Percentiles rank a stretch among this genome's conserved stretches.
phyloP scores from a whole-genome alignment of 805 yeast genomes.

The Saccharomycopsis schoenii region DNA sequence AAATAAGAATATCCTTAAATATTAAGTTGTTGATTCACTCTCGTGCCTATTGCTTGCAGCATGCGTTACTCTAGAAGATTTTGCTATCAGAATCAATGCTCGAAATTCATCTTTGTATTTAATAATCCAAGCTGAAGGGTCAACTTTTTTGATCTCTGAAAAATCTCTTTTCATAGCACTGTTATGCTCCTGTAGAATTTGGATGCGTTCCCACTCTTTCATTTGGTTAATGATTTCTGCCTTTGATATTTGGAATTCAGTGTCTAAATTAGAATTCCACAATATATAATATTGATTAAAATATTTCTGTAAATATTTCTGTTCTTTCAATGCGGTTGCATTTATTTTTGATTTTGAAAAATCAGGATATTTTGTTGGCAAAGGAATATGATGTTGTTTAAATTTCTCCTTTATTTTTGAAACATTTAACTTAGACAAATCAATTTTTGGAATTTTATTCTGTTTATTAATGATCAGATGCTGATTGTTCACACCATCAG shows the following conservation, averaged over 20 bases:
- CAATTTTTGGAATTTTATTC: conserved; percentile 9
- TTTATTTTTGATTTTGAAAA: not conserved
- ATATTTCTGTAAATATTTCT: conserved; percentile 5
- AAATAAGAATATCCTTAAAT: not conserved
- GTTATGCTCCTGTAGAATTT: conserved; percentile 10
- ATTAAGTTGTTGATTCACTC: too few relatives aligned
- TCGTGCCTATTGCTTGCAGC: too few relatives aligned
- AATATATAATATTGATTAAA: conserved; percentile 10
- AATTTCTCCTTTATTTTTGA: conserved; percentile 13
- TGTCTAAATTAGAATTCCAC: conserved; percentile 16
- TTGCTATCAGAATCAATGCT: conserved; percentile 7
- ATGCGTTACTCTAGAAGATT: not conserved
- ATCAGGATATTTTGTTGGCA: not conserved
- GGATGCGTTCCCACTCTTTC: conserved; percentile 14
- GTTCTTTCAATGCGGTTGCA: not conserved
- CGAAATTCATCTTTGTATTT: conserved; percentile 9
- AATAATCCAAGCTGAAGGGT: conserved; percentile 5
- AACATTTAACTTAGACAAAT: not conserved
- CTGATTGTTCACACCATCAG: not conserved
- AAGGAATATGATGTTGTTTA: conserved; percentile 4
- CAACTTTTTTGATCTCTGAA: not conserved
- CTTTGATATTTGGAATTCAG: conserved; percentile 6
- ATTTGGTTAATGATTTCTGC: conserved; percentile 4
- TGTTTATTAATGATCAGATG: not conserved
- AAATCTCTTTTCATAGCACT: not conserved